Evolutionary conservation across 495 filamentous ascomycete genomes (phyloP).

Genomic region (Cairneyella variabilis): DNA sequence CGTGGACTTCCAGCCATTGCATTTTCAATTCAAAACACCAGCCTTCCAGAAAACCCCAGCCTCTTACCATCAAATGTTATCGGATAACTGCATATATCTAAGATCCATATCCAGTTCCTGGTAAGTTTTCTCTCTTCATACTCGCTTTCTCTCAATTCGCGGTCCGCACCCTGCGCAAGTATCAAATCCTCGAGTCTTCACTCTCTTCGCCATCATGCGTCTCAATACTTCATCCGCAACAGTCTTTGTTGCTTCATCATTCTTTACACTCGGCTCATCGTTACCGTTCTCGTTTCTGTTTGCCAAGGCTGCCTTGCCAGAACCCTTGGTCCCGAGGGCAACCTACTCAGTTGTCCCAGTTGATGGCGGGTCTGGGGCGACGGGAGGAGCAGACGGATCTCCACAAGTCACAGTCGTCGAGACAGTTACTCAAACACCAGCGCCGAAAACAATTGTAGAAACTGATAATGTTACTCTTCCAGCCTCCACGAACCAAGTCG

Average conservation of each 20-base stretch:
- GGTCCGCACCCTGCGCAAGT: neutral
- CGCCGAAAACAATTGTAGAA: conserved; percentile 20
- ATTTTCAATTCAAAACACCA: conserved; percentile 24
- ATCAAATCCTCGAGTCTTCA: conserved; percentile 1
- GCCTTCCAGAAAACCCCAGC: conserved; percentile 22
- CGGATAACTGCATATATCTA: conserved; percentile 20
- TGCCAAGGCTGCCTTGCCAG: neutral
- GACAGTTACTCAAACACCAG: conserved; percentile 14
- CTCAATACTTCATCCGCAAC: conserved; percentile 15
- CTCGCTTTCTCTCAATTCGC: conserved; percentile 2
- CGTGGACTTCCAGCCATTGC: conserved; percentile 14
- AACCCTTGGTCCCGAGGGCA: conserved; percentile 21
- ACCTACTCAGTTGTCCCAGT: conserved; percentile 28
- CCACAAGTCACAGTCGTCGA: conserved; percentile 14
- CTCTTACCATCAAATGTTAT: conserved; percentile 8
- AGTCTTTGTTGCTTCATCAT: conserved; percentile 17
- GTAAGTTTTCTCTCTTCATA: conserved; percentile 13
- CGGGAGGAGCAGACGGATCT: neutral
- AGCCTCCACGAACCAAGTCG: conserved; percentile 5
- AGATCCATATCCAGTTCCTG: neutral
- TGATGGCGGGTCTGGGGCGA: conserved; percentile 20
- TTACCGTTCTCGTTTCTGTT: conserved; percentile 22
- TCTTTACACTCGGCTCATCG: conserved; percentile 15
- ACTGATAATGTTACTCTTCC: conserved; percentile 17
- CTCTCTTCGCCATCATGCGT: conserved; percentile 14